A percentile compares a stretch with the other conserved stretches of the same genome.
These are phyloP conservation scores for Yamadazyma philogaea DNA, from an alignment of 805 yeast species.

Conservation along the genomic window DNA sequence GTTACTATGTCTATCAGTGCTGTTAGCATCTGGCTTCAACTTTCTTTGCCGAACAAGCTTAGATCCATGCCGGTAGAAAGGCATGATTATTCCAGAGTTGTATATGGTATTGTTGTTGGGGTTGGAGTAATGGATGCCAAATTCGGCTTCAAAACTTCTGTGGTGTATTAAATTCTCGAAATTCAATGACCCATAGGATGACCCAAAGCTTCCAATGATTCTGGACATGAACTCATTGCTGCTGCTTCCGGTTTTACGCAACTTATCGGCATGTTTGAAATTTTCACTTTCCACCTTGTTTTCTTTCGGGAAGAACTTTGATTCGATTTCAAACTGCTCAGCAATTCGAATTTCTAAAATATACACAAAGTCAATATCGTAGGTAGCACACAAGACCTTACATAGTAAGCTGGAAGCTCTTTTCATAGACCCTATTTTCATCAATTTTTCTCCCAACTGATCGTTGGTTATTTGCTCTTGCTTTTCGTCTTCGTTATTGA, in stretches of 20 bases:
- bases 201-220: slow-evolving; percentile 43
- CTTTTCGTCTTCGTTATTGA: slow-evolving; percentile 12
- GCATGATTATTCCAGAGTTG: slow-evolving; percentile 51
- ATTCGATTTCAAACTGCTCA: slow-evolving; percentile 41
- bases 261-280: slow-evolving; percentile 36
- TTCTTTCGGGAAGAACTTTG: slow-evolving; percentile 44
- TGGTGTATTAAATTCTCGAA: slow-evolving; percentile 41
- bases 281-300: slow-evolving; percentile 44
- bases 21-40: slow-evolving; percentile 7
- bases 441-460: slow-evolving; percentile 34
- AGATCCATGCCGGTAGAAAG: slow-evolving; percentile 45
- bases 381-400: slow-evolving; percentile 30
- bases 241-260: slow-evolving; percentile 21
- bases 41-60: slow-evolving; percentile 40
- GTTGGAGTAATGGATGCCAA: slow-evolving; percentile 46
- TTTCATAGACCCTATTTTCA: slow-evolving; percentile 38
- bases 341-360: slow-evolving; percentile 51
- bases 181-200: slow-evolving; percentile 19
- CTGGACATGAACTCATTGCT: slow-evolving; percentile 43
- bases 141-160: slow-evolving; percentile 47
- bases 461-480: slow-evolving; percentile 18
- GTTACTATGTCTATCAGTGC: slow-evolving; percentile 1
- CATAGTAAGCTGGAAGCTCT: slow-evolving; percentile 43
- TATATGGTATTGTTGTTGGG: slow-evolving; percentile 28
- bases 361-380: slow-evolving; percentile 44